Evolutionary conservation across 805 yeast species (phyloP).

Genomic region (Ogataea ganodermae): DNA sequence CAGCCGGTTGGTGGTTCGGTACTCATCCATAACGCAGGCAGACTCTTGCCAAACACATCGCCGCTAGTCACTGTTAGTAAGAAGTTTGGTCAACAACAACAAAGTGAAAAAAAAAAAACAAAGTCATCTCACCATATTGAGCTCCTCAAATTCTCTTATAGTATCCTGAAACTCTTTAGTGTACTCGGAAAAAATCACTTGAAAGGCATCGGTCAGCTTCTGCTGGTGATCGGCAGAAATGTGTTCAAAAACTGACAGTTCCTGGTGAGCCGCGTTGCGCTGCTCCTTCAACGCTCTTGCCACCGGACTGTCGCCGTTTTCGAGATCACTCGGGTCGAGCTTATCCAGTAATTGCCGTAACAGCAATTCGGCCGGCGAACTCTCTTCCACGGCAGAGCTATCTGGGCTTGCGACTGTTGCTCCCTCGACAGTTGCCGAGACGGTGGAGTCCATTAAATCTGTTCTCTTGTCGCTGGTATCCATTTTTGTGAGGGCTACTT

Average conservation of each 20-base stretch:
- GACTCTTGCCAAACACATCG: slow-evolving; percentile 31
- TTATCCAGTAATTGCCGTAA: neutral
- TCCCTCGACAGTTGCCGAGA: neutral
- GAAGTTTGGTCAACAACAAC: no score
- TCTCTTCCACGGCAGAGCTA: neutral
- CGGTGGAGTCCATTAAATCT: slow-evolving; percentile 1
- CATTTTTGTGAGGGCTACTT: neutral
- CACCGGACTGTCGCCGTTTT: neutral
- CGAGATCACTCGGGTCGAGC: neutral
- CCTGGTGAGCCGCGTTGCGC: neutral
- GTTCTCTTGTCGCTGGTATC: neutral
- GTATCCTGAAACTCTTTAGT: slow-evolving; percentile 24
- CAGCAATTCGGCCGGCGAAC: neutral
- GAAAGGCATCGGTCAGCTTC: slow-evolving; percentile 23
- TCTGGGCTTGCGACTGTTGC: slow-evolving; percentile 4
- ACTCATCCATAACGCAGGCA: slow-evolving; percentile 27
- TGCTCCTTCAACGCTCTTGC: slow-evolving; percentile 4
- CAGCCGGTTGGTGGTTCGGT: slow-evolving; percentile 22
- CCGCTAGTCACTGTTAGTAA: slow-evolving; percentile 9
- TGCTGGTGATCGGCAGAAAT: slow-evolving; percentile 31
- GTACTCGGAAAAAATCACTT: slow-evolving; percentile 25
- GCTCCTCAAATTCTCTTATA: slow-evolving; percentile 22
- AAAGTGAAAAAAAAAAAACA: no score
- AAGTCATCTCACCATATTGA: slow-evolving; percentile 21
- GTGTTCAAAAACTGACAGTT: slow-evolving; percentile 11